These are phyloP conservation scores for Aspergillus puulaauensis DNA, from an alignment of 2,329 filamentous ascomycete genomes.

Conservation along the genomic window DNA sequence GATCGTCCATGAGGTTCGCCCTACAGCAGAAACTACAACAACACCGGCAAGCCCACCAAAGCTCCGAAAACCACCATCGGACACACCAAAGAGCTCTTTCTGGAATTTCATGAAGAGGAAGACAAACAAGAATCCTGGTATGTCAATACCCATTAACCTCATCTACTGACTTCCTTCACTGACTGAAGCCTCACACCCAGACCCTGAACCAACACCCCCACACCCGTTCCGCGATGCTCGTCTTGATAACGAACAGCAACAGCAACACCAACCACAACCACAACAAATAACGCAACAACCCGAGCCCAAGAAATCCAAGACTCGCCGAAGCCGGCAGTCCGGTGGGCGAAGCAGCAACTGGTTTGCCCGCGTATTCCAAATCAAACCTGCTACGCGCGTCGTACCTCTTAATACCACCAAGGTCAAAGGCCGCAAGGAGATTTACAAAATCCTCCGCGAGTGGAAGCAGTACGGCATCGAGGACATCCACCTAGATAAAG, in stretches of 20 bases:
- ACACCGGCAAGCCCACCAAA: conserved; percentile 6
- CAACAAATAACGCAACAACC: conserved; percentile 12
- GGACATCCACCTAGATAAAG: conserved; percentile 75
- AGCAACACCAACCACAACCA: background rate
- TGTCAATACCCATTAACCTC: conserved; percentile 37
- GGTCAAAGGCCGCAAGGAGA: conserved; percentile 72
- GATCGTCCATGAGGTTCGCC: conserved; percentile 26
- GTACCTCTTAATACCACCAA: conserved; percentile 74
- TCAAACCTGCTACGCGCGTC: conserved; percentile 76
- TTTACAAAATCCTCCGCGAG: conserved; percentile 71
- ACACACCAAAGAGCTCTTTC: conserved; percentile 47
- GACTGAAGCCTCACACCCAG: conserved; percentile 1
- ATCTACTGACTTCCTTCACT: background rate
- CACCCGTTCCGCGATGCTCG: conserved; percentile 14
- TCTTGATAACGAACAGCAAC: conserved; percentile 19
- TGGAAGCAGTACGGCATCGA: conserved; percentile 82
- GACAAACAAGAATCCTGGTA: conserved; percentile 41
- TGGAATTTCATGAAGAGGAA: conserved; percentile 55
- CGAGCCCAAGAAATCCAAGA: background rate
- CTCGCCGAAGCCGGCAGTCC: conserved; percentile 17
- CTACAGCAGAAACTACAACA: conserved; percentile 10
- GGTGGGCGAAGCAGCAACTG: conserved; percentile 66
- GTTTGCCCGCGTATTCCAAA: conserved; percentile 83
- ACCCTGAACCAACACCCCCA: conserved; percentile 3
- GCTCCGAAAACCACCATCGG: conserved; percentile 13